Conservation (phyloP, 805 yeast species). For the Candida peoriensis region DNA sequence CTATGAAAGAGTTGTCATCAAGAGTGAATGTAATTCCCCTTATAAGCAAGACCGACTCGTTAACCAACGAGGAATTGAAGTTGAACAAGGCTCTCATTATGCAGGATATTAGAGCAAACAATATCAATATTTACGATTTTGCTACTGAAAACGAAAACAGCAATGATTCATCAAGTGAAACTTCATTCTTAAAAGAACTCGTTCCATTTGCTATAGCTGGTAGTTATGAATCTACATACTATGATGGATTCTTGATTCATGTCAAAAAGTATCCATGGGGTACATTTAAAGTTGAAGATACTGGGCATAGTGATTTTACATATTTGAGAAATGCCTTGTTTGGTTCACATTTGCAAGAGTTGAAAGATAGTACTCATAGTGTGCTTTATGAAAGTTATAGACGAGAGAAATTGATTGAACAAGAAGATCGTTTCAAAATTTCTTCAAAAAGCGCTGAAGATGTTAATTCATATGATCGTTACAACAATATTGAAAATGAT, state of each 20-base stretch:
- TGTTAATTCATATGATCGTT: conserved; percentile 3
- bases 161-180: conserved; percentile 23
- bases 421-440: conserved; percentile 1
- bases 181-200: conserved; percentile 35
- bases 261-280: conserved; percentile 70
- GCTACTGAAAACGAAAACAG: conserved; percentile 17
- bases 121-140: conserved; percentile 69
- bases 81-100: conserved; percentile 48
- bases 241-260: conserved; percentile 33
- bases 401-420: conserved; percentile 52
- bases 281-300: conserved; percentile 47
- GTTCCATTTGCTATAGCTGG: conserved; percentile 65
- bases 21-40: conserved; percentile 83
- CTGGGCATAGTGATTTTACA: conserved; percentile 63
- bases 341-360: conserved; percentile 76
- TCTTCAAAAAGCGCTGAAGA: conserved; percentile 2
- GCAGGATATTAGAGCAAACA: conserved; percentile 50
- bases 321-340: conserved; percentile 66
- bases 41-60: conserved; percentile 73
- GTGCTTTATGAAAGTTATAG: conserved; percentile 75
- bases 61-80: conserved; percentile 59
- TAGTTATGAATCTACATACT: conserved; percentile 36
- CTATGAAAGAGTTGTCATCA: conserved; percentile 63
- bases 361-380: conserved; percentile 76
- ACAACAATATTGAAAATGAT: background rate